Conservation (phyloP, 768 basidiomycete species). For the Tricholoma sp. region DNA sequence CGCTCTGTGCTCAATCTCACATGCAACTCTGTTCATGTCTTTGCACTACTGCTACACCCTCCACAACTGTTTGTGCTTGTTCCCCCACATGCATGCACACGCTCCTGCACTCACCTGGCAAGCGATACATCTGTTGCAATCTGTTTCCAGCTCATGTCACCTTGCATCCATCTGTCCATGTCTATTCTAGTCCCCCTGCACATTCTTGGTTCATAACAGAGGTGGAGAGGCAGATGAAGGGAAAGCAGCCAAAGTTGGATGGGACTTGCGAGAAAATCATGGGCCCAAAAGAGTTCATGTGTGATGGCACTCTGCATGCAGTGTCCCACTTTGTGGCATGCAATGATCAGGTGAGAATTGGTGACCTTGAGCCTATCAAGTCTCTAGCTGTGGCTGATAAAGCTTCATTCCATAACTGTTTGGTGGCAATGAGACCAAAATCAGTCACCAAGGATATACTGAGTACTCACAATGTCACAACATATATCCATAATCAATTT, state of each 20-base stretch:
- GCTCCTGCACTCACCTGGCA: no score
- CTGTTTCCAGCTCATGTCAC: no score
- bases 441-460: background rate
- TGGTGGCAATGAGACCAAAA: constrained; percentile 1
- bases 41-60: no score
- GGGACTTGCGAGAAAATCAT: background rate
- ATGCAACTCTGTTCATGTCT: no score
- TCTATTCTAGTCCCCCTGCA: no score
- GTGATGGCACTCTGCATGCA: background rate
- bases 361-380: background rate
- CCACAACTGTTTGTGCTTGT: no score
- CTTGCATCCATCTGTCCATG: no score
- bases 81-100: no score
- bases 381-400: constrained; percentile 2
- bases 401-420: constrained; percentile 1
- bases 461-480: background rate
- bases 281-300: background rate
- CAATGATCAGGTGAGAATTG: background rate
- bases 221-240: background rate
- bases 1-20: no score
- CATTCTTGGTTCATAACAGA: no score
- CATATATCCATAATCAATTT: constrained; percentile 1
- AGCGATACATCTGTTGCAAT: no score
- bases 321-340: background rate
- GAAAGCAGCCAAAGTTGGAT: background rate